Evolutionary conservation across 192 early-diverging fungal species (phyloP).

Genomic region (Phycomyces nitens): DNA sequence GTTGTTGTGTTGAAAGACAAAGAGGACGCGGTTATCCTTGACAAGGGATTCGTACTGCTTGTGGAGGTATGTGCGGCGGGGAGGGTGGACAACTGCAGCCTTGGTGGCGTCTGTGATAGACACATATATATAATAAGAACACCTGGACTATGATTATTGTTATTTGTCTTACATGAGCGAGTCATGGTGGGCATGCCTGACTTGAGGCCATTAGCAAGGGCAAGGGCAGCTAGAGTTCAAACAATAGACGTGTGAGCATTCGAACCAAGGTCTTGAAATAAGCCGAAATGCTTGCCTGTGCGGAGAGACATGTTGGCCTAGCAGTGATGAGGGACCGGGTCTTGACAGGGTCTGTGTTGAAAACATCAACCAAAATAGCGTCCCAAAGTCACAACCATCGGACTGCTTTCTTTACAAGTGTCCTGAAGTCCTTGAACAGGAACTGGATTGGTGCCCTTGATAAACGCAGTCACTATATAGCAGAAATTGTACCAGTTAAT

Average conservation of each 20-base stretch:
- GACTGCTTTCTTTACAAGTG: background rate
- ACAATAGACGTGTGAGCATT: background rate
- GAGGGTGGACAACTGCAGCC: conserved; percentile 25
- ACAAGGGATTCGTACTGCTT: conserved; percentile 44
- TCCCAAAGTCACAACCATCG: background rate
- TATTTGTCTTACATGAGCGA: background rate
- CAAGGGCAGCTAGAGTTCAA: background rate
- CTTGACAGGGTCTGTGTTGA: background rate
- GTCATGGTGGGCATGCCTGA: background rate
- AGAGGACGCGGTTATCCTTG: conserved; percentile 45
- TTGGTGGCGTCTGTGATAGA: conserved; percentile 20
- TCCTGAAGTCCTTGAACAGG: no score
- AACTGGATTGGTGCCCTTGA: no score
- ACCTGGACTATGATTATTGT: no score
- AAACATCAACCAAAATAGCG: background rate
- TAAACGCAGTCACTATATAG: no score
- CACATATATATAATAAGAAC: background rate
- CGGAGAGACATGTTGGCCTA: background rate
- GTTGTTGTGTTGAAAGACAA: conserved; percentile 61
- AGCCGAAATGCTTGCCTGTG: background rate
- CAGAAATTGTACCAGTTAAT: no score
- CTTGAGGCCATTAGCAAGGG: background rate
- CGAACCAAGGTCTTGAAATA: background rate
- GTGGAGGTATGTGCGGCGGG: conserved; percentile 44
- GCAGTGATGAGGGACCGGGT: background rate